These are phyloP conservation scores for Colletotrichum nymphaeae DNA, from an alignment of 2,329 filamentous ascomycete genomes.

Conservation along the genomic window DNA sequence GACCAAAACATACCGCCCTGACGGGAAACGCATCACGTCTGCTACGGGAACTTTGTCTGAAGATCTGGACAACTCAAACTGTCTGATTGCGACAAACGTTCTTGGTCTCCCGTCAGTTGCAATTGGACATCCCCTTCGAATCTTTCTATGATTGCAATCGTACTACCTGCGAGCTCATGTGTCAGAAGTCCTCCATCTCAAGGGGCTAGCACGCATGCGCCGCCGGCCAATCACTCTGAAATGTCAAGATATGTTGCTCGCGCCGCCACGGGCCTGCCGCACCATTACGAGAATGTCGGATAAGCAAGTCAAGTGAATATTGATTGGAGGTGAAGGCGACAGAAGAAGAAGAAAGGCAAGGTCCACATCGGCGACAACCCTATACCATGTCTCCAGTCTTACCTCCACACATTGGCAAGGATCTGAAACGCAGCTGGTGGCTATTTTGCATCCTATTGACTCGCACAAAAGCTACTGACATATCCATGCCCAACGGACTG, in stretches of 20 bases:
- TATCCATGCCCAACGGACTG: background rate
- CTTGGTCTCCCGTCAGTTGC: too few species aligned
- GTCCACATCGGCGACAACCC: background rate
- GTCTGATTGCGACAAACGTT: background rate
- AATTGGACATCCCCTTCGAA: background rate
- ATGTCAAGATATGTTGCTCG: background rate
- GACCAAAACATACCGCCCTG: background rate
- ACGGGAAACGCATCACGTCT: background rate
- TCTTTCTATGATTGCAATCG: background rate
- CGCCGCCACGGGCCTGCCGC: background rate
- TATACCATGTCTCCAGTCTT: background rate
- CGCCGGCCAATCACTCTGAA: background rate
- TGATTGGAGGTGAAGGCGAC: background rate
- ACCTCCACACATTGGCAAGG: constrained; percentile 25
- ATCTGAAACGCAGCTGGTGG: constrained; percentile 17
- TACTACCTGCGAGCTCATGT: background rate
- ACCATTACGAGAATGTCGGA: background rate
- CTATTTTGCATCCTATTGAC: background rate
- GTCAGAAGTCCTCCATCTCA: background rate
- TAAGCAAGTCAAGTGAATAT: background rate
- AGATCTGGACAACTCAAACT: background rate
- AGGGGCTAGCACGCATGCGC: background rate
- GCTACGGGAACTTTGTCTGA: background rate
- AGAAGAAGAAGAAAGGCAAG: background rate
- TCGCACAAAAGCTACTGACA: background rate